These are phyloP conservation scores for Trichophyton rubrum DNA, from an alignment of 2,329 filamentous ascomycete genomes.

Conservation along the genomic window DNA sequence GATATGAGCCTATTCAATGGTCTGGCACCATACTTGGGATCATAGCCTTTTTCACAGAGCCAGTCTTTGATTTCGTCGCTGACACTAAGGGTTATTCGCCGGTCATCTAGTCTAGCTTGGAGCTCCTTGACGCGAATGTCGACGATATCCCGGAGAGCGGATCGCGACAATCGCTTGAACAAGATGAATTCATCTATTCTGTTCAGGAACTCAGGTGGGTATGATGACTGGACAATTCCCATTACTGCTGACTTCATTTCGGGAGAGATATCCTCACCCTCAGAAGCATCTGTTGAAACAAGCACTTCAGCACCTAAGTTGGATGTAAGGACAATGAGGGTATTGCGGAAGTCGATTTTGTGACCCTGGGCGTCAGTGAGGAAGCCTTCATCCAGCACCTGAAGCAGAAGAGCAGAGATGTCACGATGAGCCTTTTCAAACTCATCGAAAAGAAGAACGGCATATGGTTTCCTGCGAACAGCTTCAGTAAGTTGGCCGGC, in stretches of 20 bases:
- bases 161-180: constrained; percentile 71
- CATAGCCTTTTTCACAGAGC: constrained; percentile 82
- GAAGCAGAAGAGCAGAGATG: constrained; percentile 79
- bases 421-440: constrained; percentile 97
- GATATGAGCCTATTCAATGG: constrained; percentile 84
- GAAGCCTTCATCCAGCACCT: constrained; percentile 92
- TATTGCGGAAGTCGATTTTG: constrained; percentile 93
- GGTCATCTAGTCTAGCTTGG: constrained; percentile 69
- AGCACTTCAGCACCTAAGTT: constrained; percentile 90
- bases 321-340: constrained; percentile 88
- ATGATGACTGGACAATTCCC: constrained; percentile 62
- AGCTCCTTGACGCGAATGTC: constrained; percentile 82
- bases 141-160: constrained; percentile 78
- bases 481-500: constrained; percentile 93
- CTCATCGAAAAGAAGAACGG: constrained; percentile 88
- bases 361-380: constrained; percentile 91
- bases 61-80: constrained; percentile 62
- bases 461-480: constrained; percentile 87
- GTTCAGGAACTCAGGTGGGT: constrained; percentile 92
- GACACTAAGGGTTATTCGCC: constrained; percentile 65
- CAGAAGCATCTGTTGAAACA: constrained; percentile 56
- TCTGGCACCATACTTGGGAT: constrained; percentile 79
- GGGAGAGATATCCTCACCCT: constrained; percentile 58
- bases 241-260: constrained; percentile 70
- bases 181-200: constrained; percentile 94